Base-by-base conservation (phyloP, 1,284 basidiomycete genomes). In the Boletus semigastroideus region DNA sequence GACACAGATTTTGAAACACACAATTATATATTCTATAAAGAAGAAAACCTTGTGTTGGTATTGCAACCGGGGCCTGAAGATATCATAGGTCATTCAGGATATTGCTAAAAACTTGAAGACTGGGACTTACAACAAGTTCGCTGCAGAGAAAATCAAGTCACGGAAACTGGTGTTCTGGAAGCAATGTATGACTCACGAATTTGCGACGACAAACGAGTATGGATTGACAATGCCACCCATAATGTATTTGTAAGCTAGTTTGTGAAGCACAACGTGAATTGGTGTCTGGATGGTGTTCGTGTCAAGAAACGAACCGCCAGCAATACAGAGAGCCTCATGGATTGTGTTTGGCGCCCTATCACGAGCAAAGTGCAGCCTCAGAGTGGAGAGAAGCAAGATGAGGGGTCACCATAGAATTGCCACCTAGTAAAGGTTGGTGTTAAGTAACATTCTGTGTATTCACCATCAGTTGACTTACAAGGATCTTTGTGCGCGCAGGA, bases 381-480 rank as follows among this genome's bases (percentile, higher is more conserved):
- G 7, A 4, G 38, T 8, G 10, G 13, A 39, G 12, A 39, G 6
- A 22, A 39, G 20, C 20, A 39, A 22, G 38, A 39, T 8, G 13
- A 34, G 12, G 38, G 13, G 4, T 22, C 4, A 39, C 20, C n/a
- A 39, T 39, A 39, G 38, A 39, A 11, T 13, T 37, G 38, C 20
- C 9, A 39, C 20, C 38, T 39, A 14, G 28, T n/a, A 2, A 43
- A 19, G 11, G 17, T 8, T 0, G 3, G 17, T 42, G 16, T 34
- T 9, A 17, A 17, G 42, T 25, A 49, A 33, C n/a, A 46, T 1
- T 8, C 13, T 28, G 2, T 1, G 25, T 3, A 30, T n/a, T 27
- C 30, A 6, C 25, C n/a, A 16, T 1, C 13, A 16, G 0, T 13
- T 17, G 16, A 46, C 60, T 49, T 17, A 63, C 62, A 5, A 63